phyloP scores from a whole-genome alignment of 257 asterid genomes.

The Solanum microdontum region DNA sequence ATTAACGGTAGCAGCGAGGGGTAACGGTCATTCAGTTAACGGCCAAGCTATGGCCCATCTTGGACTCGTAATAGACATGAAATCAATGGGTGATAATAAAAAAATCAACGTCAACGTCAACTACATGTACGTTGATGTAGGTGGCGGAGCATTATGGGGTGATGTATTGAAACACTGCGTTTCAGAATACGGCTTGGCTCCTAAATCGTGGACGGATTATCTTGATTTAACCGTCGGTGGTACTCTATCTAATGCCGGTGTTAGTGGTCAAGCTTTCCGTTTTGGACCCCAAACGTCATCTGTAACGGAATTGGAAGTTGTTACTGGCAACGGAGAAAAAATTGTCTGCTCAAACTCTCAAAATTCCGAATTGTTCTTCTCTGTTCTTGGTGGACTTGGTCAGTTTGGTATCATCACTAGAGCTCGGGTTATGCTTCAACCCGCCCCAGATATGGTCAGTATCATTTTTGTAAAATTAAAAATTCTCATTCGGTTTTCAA shows the following conservation, averaged over 20 bases:
- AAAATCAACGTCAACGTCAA: conserved; percentile 23
- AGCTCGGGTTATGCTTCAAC: conserved; percentile 68
- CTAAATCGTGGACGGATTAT: conserved; percentile 92
- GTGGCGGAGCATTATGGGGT: conserved; percentile 91
- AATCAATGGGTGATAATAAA: conserved; percentile 16
- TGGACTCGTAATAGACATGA: conserved; percentile 68
- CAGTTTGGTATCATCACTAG: conserved; percentile 88
- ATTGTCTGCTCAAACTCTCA: conserved; percentile 37
- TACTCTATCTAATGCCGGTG: conserved; percentile 88
- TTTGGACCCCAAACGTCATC: conserved; percentile 78
- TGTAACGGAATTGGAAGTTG: conserved; percentile 86
- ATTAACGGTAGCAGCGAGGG: conserved; percentile 86
- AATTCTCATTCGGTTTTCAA: too few species aligned
- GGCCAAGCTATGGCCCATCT: conserved; percentile 91
- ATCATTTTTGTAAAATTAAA: not conserved
- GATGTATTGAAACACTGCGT: conserved; percentile 67
- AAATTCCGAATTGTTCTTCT: conserved; percentile 54
- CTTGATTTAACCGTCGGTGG: conserved; percentile 87
- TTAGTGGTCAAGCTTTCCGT: conserved; percentile 73
- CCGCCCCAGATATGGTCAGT: conserved; percentile 75
- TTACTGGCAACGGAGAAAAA: conserved; percentile 82
- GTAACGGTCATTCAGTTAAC: conserved; percentile 93
- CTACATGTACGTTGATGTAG: conserved; percentile 44
- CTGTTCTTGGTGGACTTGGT: conserved; percentile 90
- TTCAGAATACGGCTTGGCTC: conserved; percentile 42